Percentiles rank a stretch among this genome's conserved stretches.
phyloP scores from a whole-genome alignment of 306 rosid species.

The Lablab purpureus region DNA sequence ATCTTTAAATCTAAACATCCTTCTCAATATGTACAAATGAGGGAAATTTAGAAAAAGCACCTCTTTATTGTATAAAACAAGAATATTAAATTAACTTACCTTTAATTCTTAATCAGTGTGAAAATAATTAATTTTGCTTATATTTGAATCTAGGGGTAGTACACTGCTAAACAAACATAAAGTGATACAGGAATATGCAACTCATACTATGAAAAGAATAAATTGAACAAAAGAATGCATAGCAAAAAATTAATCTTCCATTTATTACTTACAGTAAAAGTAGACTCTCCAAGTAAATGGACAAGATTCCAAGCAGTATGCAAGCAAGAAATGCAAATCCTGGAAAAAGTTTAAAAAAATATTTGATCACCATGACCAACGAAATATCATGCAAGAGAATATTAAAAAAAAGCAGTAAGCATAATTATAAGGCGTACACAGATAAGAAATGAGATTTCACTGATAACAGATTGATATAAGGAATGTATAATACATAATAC shows the following conservation, averaged over 20 bases:
- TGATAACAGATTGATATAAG: neutral
- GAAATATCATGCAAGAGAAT: constrained; percentile 20
- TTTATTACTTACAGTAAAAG: constrained; percentile 68
- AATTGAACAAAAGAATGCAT: neutral
- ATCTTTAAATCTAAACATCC: too few species aligned
- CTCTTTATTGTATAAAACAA: too few species aligned
- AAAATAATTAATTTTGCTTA: too few species aligned
- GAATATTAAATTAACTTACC: too few species aligned
- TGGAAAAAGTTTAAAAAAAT: constrained; percentile 42
- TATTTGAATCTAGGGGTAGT: too few species aligned
- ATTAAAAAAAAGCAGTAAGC: neutral
- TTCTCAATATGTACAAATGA: too few species aligned
- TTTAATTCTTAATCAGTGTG: too few species aligned
- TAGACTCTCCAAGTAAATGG: constrained; percentile 61
- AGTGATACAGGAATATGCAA: constrained; percentile 26
- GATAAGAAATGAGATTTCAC: neutral
- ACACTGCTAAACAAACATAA: constrained; percentile 24
- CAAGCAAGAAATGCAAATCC: constrained; percentile 69
- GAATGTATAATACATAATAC: neutral
- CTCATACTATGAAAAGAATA: constrained; percentile 21
- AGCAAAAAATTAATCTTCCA: constrained; percentile 5
- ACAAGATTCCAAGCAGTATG: constrained; percentile 76
- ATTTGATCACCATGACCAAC: constrained; percentile 34
- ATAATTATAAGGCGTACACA: neutral
- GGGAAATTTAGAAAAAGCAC: too few species aligned